Evolutionary conservation across 2,329 filamentous ascomycete species (phyloP).

Genomic region (Esteya vermicola): DNA sequence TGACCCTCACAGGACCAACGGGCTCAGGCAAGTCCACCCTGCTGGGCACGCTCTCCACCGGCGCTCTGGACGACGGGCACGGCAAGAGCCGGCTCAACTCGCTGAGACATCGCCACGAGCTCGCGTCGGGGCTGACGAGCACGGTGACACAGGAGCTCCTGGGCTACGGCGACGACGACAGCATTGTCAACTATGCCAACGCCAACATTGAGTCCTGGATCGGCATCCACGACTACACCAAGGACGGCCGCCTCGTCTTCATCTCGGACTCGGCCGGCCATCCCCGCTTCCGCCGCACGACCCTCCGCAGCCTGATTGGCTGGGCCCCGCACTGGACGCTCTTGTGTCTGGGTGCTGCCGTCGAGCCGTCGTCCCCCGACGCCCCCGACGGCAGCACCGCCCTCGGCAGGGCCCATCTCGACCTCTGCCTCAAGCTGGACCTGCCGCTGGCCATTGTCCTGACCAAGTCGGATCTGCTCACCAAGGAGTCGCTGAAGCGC

Average conservation of each 20-base stretch:
- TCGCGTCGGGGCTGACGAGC: constrained; percentile 81
- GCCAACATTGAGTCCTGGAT: constrained; percentile 86
- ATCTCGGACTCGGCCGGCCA: constrained; percentile 87
- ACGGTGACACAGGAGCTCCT: constrained; percentile 90
- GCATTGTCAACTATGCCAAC: constrained; percentile 70
- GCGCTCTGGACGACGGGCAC: constrained; percentile 78
- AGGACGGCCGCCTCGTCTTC: constrained; percentile 65
- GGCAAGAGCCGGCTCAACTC: constrained; percentile 81
- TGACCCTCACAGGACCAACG: constrained; percentile 80
- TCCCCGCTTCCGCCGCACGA: constrained; percentile 77
- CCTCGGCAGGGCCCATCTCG: constrained; percentile 64
- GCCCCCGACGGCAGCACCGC: constrained; percentile 35
- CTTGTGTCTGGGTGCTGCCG: constrained; percentile 57
- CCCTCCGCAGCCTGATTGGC: constrained; percentile 76
- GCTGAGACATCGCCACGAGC: constrained; percentile 85
- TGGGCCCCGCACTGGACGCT: constrained; percentile 94
- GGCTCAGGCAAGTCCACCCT: constrained; percentile 87
- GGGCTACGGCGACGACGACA: constrained; percentile 50
- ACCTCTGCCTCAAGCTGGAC: constrained; percentile 68
- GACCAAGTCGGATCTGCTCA: constrained; percentile 73
- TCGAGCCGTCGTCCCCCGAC: constrained; percentile 56
- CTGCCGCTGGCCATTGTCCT: constrained; percentile 70
- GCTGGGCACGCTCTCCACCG: constrained; percentile 75
- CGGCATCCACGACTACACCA: constrained; percentile 73
- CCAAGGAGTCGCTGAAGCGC: constrained; percentile 52